Base-by-base conservation (phyloP, 768 basidiomycete genomes). In the Tricholoma flavovirens region DNA sequence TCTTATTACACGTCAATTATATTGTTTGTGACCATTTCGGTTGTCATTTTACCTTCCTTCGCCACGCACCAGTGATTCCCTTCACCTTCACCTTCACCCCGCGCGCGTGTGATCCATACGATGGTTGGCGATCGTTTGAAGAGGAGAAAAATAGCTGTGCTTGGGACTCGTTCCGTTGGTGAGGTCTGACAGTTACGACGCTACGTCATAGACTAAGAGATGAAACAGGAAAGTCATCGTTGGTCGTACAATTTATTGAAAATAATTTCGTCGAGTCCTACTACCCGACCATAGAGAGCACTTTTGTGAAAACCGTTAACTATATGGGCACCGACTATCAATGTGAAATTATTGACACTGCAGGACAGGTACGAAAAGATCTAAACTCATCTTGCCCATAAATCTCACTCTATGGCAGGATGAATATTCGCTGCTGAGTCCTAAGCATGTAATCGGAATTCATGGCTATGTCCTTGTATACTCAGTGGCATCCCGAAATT, bases 391-490 rank as follows among this genome's bases (percentile, higher is more conserved):
- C 54, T 30, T 46, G 24, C 24, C 24, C 5, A 26, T 56, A 33
- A 11, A 59, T 57, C 49, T 22, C 56, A 46, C 43, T 56, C 55
- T 49, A 14, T 24, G 56, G 21, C 68, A 94, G 92, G 94, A 97
- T 66, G 93, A 95, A 66, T 95, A 86, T 73, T 90, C 91, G 11
- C 87, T 94, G 58, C 80, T 98, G 61, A 87, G 88, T 59, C 81
- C 88, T 26, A 92, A 90, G 62, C 91, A 96, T 67, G 91, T 89
- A 32, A 89, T 97, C 62, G 94, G 95, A 30, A 89, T 93, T 59
- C 94, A 98, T 67, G 94, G 94, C 63, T 97, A 87, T 68, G 83
- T 98, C 63, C 83, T 98, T 56, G 92, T 96, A 49, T 98, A 96
- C 73, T 91, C 90, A 0, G 88, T 96, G 69, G 79, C 89, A 2